Percentiles rank a stretch among this genome's conserved stretches.
These are phyloP conservation scores for Lycium barbarum DNA, from an alignment of 257 asterid species.

Conservation along the genomic window DNA sequence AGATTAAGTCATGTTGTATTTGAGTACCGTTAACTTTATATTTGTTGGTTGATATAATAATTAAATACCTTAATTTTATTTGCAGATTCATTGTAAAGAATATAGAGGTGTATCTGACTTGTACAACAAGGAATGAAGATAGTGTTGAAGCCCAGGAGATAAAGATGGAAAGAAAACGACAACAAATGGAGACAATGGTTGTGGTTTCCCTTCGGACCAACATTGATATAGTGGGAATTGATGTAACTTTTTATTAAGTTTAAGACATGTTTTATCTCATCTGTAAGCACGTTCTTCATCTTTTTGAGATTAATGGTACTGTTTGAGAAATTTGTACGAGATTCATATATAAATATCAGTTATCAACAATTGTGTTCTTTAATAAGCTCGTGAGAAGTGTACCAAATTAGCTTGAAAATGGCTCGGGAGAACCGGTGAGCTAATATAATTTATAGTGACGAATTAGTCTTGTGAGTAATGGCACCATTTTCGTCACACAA, in stretches of 20 bases:
- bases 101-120: neutral
- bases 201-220: neutral
- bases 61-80: neutral
- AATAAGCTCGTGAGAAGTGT: neutral
- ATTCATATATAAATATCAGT: neutral
- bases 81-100: neutral
- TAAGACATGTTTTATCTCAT: neutral
- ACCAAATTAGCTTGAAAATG: neutral
- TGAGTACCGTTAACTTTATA: no score
- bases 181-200: neutral
- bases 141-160: neutral
- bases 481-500: neutral
- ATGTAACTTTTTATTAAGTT: no score
- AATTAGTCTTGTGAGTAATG: neutral
- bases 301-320: neutral
- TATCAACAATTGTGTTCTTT: neutral
- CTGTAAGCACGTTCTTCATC: neutral
- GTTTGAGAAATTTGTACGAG: neutral
- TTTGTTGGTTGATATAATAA: no score
- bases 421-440: neutral
- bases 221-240: neutral
- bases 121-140: no score
- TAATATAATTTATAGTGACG: no score
- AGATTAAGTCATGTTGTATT: no score
- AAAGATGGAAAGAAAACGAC: neutral